Base-by-base conservation (phyloP, 371 early-diverging fungal genomes). In the Blyttiomyces sp. region DNA sequence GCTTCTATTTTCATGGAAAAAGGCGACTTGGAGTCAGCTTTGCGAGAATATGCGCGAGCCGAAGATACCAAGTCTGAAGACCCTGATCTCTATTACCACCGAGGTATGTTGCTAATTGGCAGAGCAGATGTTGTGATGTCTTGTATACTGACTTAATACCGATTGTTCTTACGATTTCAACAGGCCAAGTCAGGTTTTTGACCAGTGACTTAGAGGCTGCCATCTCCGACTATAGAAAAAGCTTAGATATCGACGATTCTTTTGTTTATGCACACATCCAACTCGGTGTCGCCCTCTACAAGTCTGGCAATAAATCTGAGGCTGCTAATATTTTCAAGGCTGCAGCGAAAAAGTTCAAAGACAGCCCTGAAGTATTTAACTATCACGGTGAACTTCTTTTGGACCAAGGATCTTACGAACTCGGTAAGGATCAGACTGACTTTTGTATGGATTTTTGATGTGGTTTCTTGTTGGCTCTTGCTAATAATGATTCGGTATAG, bases 191-290 rank as follows among this genome's bases (percentile, higher is more conserved):
- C 17, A 27, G 48, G n/a, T 66, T 66, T 53, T 48, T 60, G 19
- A 66, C 66, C 19, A 57, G 61, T 46, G 86, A 93, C 57, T 87
- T 86, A 63, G 81, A 82, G 32, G 82, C 80, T 7, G 96, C 96
- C 7, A 81, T 88, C 51, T 84, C 86, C 42, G 93, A 95, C 64
- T 97, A 95, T 70, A 78, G 76, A 59, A 84, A 88, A 54, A 87
- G 88, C 34, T 79, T 94, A 35, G 28, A 43, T 43, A 81, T 94
- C 31, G 93, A 94, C 64, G 81, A 84, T 24, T 72, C 82, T 27
- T 94, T 93, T 67, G 88, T 94, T 2, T 93, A 89, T 66, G 90
- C 93, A 3, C 88, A 93, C 67, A 94, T 97, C 66, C 97, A 97
- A 76, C 79, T 93, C 32, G 96, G 89, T 50, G 94, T 96, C 44